Evolutionary conservation across 2,329 filamentous ascomycete species (phyloP), one percentile per base, ranked within the genome.

Genomic region (Sporothrix protearum): DNA sequence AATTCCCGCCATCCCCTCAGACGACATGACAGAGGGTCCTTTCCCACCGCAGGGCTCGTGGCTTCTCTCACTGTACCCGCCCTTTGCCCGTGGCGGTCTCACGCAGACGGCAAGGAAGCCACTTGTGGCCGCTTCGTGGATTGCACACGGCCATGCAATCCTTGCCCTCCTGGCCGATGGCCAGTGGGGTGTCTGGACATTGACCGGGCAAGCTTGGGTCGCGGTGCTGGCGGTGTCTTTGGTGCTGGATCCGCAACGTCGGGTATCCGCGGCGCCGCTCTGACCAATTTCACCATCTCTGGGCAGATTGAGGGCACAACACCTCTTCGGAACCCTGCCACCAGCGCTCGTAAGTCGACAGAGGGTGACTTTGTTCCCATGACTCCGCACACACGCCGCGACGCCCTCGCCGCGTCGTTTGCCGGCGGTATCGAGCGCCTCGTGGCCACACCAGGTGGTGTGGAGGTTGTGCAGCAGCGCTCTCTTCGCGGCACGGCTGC

Each of bases 141-240:
- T 90, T 64, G 82, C 85, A 1, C 85, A 86, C 72, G 89, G 89
- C 10, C 83, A 85, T 63, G 88, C 88, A 5, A 81, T 91, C 36
- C 80, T 91, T 53, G 82, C 83, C 0, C 81, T 91, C 2, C 80
- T 90, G 3, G 85, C 86, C 0, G 89, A 91, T 75, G 89, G 88
- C 7, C 88, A 88, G 77, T 91, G 89, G 89, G 89, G 87, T 16
- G 86, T 91, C 45, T 91, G 88, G 88, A 91, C 75, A 83, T 91
- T 59, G 87, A 90, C 73, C 86, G 87, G 8, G 83, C 83, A 39
- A 85, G 85, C 1, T 71, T 75, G 1, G 16, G 16, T 30, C 45
- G 72, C 67, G 78, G 82, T 25, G 6, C 64, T 22, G 47, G 69
- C 16, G 51, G 68, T 1, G 78, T 88, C 3, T 83, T 87, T 30